phyloP scores from a whole-genome alignment of 352 stramenopile species.

The Pythium folliculosum region DNA sequence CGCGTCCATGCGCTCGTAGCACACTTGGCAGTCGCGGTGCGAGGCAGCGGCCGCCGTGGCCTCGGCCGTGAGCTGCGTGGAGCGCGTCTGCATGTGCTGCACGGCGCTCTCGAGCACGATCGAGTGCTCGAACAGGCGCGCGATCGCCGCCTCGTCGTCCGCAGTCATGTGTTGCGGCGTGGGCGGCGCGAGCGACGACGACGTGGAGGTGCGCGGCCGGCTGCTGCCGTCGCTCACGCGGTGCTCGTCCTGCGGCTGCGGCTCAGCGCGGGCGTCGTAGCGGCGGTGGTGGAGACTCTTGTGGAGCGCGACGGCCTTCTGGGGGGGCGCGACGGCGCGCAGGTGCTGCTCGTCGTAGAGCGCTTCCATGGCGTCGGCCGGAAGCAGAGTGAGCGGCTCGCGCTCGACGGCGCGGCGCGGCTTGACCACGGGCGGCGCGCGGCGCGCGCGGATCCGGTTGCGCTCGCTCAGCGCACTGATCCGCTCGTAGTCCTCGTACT shows the following conservation, averaged over 20 bases:
- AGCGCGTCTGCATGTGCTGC: background rate
- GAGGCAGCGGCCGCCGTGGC: background rate
- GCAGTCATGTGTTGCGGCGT: background rate
- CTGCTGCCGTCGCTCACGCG: conserved; percentile 17
- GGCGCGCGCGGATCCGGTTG: background rate
- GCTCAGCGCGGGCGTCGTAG: background rate
- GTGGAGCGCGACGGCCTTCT: background rate
- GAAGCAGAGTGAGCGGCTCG: conserved; percentile 23
- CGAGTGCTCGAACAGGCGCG: conserved; percentile 7
- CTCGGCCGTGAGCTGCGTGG: background rate
- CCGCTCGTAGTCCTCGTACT: background rate
- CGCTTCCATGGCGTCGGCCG: conserved; percentile 11
- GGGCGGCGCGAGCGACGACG: conserved; percentile 31
- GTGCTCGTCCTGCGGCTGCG: conserved; percentile 16
- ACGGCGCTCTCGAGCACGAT: conserved; percentile 15
- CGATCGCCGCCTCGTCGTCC: conserved; percentile 4
- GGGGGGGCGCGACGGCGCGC: background rate
- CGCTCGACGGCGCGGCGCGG: conserved; percentile 11
- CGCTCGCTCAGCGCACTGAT: background rate
- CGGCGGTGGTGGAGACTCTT: too few species aligned
- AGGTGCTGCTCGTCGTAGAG: conserved; percentile 24
- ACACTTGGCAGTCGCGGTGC: conserved; percentile 67
- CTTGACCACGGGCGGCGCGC: conserved; percentile 3
- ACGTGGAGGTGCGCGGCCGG: conserved; percentile 28
- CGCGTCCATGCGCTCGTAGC: conserved; percentile 62